Evolutionary conservation across 139 green algal genomes (phyloP).

Genomic region (Edaphochlamys debaryana): DNA sequence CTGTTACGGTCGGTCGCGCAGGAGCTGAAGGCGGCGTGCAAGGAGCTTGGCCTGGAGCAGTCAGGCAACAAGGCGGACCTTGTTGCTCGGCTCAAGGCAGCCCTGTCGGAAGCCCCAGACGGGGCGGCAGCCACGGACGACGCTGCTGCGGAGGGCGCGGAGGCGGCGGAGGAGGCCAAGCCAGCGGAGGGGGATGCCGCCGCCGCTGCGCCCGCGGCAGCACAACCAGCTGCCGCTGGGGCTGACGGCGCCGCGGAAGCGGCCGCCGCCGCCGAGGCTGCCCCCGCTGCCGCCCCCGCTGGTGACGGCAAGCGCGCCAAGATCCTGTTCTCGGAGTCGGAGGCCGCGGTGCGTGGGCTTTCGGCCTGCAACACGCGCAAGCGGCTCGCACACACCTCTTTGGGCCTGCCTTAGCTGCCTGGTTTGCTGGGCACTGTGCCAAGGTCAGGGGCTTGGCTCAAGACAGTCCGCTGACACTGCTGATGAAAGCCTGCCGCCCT

Average conservation of each 20-base stretch:
- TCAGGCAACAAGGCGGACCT: conserved; percentile 32
- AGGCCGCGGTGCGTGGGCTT: conserved; percentile 28
- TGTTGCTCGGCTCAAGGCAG: conserved; percentile 11
- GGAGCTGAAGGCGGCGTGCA: conserved; percentile 38
- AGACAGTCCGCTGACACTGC: too few species aligned
- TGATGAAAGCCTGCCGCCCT: too few species aligned
- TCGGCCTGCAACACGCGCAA: too few species aligned
- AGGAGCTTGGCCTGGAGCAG: conserved; percentile 30
- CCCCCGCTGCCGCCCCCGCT: neutral
- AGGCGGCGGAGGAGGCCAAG: neutral
- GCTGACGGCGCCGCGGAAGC: neutral
- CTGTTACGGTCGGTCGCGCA: too few species aligned
- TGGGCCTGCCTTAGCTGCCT: too few species aligned
- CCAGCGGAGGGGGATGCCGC: neutral
- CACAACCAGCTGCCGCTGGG: neutral
- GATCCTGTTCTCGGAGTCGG: conserved; percentile 10
- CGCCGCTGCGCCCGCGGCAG: too few species aligned
- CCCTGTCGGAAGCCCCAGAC: neutral
- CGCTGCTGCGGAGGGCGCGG: neutral
- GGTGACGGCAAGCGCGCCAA: neutral
- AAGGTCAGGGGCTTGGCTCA: too few species aligned
- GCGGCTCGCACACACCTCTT: too few species aligned
- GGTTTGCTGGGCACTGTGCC: too few species aligned
- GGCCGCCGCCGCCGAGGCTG: neutral
- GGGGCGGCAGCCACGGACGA: neutral